These are phyloP conservation scores for Xylariaceae sp. DNA, from an alignment of 2,329 filamentous ascomycete species.

Conservation along the genomic window DNA sequence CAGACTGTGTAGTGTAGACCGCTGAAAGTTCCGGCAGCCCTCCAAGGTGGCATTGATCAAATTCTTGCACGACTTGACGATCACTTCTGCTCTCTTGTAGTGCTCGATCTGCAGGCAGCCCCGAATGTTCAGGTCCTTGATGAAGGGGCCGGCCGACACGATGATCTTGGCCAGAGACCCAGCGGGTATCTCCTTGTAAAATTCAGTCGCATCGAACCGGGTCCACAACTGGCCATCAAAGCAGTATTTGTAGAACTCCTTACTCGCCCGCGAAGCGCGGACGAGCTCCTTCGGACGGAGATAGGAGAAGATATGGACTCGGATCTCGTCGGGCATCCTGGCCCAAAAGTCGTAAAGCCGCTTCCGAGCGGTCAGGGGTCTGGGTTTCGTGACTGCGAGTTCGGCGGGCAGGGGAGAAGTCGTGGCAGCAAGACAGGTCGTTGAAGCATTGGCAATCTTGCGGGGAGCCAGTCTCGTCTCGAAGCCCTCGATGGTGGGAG, in stretches of 20 bases:
- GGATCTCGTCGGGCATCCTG: constrained; percentile 74
- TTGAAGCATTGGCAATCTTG: constrained; percentile 45
- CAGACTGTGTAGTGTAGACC: constrained; percentile 69
- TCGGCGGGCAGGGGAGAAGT: constrained; percentile 60
- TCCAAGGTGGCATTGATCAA: constrained; percentile 82
- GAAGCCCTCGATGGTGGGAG: constrained; percentile 31
- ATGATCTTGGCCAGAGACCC: constrained; percentile 81
- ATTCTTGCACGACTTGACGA: constrained; percentile 80
- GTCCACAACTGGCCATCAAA: constrained; percentile 95
- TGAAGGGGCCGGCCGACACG: constrained; percentile 75
- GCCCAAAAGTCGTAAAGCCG: constrained; percentile 63
- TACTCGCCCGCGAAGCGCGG: constrained; percentile 67
- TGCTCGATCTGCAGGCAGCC: constrained; percentile 87
- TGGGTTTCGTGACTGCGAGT: constrained; percentile 37
- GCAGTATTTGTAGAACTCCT: constrained; percentile 71
- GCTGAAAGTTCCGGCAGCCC: constrained; percentile 78
- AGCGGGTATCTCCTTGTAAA: constrained; percentile 80
- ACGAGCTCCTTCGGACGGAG: constrained; percentile 76
- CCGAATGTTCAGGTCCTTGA: constrained; percentile 81
- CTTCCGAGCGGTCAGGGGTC: constrained; percentile 23
- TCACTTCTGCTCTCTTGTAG: constrained; percentile 66
- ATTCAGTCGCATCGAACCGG: constrained; percentile 73
- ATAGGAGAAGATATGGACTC: constrained; percentile 68
- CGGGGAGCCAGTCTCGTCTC: constrained; percentile 44
- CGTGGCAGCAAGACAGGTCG: constrained; percentile 30